Base-by-base conservation (phyloP, 1,284 basidiomycete species). In the Pascua sp. region DNA sequence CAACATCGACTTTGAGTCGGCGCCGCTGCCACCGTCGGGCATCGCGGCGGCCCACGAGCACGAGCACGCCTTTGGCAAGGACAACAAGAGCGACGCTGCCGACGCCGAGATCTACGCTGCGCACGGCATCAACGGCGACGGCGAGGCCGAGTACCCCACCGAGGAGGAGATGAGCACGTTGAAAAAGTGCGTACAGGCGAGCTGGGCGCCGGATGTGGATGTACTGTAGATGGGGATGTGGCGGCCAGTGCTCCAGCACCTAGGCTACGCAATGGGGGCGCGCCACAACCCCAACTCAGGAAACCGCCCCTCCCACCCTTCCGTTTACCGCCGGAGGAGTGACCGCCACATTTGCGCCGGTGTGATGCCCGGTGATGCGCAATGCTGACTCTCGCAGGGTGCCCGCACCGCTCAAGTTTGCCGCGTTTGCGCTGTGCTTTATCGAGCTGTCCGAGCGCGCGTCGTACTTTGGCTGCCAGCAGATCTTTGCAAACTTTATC, bases 371-470 rank as follows among this genome's bases (percentile, higher is more conserved):
- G 47, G n/a, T 49, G 38, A 49, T 3, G 5, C 10, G 3, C 13
- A 16, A 8, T 36, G 45, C 18, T 36, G 11, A 24, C 24, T 12
- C 12, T 10, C 18, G 18, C 48, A 55, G 48, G 47, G 43, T 56
- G 3, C 55, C 55, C n/a, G 55, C 55, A 5, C 46, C 55, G 15
- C 38, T 56, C 42, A 32, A n/a, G 39, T 48, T 51, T 15, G 53
- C 53, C 3, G 46, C 49, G 32, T 48, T 53, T 36, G 42, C 43
- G 12, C 41, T 77, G 66, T 77, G 76, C 48, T 58, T 76, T 24
- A 65, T 77, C 59, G 76, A 77, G 62, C 67, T 76, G n/a, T 63
- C 72, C 4, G 75, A 77, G 63, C 68, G 75, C 52, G 69, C 63
- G 10, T 62, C 62, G 43, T 61, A 60, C 54, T 62, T 56, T 47